Base-by-base conservation (phyloP, 2,329 filamentous ascomycete genomes). In the Paecilomyces niveus region DNA sequence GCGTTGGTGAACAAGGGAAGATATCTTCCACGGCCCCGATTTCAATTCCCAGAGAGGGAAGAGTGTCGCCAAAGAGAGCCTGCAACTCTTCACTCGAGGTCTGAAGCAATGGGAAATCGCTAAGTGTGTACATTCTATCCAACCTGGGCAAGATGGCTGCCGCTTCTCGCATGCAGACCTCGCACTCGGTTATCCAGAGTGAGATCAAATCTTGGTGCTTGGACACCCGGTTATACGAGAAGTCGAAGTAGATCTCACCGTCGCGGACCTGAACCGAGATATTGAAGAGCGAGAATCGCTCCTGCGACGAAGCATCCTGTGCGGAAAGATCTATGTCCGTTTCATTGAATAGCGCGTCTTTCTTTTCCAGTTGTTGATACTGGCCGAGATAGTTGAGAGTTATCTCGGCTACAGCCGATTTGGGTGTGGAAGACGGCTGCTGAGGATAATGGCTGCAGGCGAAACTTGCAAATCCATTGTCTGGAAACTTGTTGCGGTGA, bases 191-290 rank as follows among this genome's bases (percentile, higher is more conserved):
- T 54, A 54, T 7, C 54, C 58, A 24, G 78, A 59, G 81, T 75
- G 8, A 13, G 13, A 49, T 50, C 32, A 10, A 49, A 22, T 39
- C 33, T 32, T 55, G 54, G 10, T 45, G 35, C 4, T 45, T 45
- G 13, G 18, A 15, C 13, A 3, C 13, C 35, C 35, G 3, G 35
- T 85, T 85, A 53, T 84, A 72, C 24, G 78, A 72, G n/a, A 78
- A 78, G 10, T 85, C 68, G 0, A 81, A 77, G 11, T 80, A 73
- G 45, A 84, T 68, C 15, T 85, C 68, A 59, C 84, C 81, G 32
- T 81, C 78, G 1, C 74, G 68, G 2, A 73, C 70, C 1, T 13
- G 13, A 13, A 18, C 18, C 13, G 35, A 45, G 35, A 45, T 18
- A 13, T 45, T 18, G 13, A 45, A 13, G 35, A 45, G 35, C 13